Evolutionary conservation across 371 early-diverging fungal species (phyloP).

Genomic region (Mucor plumbeus): DNA sequence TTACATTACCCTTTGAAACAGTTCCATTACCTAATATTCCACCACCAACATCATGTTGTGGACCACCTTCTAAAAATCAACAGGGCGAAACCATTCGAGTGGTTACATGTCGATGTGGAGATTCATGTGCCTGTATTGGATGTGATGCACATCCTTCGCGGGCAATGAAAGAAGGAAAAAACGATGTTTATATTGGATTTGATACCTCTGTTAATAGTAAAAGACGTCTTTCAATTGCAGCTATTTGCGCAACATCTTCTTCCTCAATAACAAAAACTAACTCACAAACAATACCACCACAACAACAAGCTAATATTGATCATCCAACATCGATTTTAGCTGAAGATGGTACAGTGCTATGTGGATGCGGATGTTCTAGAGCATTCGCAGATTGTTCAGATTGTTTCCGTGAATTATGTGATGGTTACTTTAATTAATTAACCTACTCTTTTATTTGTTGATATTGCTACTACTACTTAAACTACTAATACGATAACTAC

Average conservation of each 20-base stretch:
- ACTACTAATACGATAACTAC: not conserved
- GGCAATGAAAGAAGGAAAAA: constrained; percentile 42
- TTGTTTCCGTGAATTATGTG: constrained; percentile 21
- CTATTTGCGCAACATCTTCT: not conserved
- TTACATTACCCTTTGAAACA: not conserved
- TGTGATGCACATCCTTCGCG: constrained; percentile 57
- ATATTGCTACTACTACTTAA: constrained; percentile 6
- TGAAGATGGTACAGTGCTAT: constrained; percentile 34
- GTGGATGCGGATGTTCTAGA: constrained; percentile 47
- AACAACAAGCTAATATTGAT: constrained; percentile 1
- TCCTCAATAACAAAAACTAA: constrained; percentile 11
- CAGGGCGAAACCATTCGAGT: constrained; percentile 40
- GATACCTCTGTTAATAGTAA: constrained; percentile 9
- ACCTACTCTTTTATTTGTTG: not conserved
- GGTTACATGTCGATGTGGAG: constrained; percentile 56
- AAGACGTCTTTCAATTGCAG: constrained; percentile 15
- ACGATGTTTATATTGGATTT: constrained; percentile 46
- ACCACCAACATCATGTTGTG: constrained; percentile 33
- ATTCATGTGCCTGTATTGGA: constrained; percentile 51
- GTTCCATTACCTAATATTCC: constrained; percentile 23
- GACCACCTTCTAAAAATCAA: constrained; percentile 33
- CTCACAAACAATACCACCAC: not conserved
- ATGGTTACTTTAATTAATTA: not conserved
- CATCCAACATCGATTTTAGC: constrained; percentile 34
- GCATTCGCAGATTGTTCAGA: constrained; percentile 36